phyloP scores from a whole-genome alignment of 1,139 yeast species.

The Hanseniaspora sp. region DNA sequence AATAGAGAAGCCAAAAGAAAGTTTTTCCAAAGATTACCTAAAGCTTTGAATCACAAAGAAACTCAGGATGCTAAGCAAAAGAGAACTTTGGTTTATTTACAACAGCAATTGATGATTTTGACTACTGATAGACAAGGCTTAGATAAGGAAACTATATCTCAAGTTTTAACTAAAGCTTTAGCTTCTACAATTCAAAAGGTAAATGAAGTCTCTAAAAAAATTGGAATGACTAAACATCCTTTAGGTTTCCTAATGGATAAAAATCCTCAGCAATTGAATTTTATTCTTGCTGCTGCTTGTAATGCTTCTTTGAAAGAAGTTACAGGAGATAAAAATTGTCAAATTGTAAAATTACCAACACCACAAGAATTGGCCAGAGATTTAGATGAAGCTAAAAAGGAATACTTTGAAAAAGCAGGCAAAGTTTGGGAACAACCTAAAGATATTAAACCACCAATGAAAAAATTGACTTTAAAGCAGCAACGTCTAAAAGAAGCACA shows the following conservation, averaged over 20 bases:
- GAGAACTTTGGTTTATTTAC: conserved; percentile 43
- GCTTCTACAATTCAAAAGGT: conserved; percentile 90
- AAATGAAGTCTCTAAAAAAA: conserved; percentile 73
- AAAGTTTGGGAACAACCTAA: conserved; percentile 15
- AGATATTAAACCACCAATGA: conserved; percentile 15
- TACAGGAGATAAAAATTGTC: conserved; percentile 36
- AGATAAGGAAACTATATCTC: conserved; percentile 64
- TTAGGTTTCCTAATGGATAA: conserved; percentile 69
- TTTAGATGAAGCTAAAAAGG: conserved; percentile 17
- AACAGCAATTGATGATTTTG: conserved; percentile 56
- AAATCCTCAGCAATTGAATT: conserved; percentile 78
- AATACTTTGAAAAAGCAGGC: conserved; percentile 13
- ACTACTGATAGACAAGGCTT: conserved; percentile 62
- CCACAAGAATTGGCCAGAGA: conserved; percentile 18
- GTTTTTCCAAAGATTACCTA: conserved; percentile 19
- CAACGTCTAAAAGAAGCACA: conserved; percentile 6
- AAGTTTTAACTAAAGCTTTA: conserved; percentile 76
- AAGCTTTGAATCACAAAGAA: conserved; percentile 29
- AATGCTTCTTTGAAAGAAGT: conserved; percentile 65
- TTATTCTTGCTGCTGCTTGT: conserved; percentile 70
- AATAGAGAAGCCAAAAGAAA: conserved; percentile 32
- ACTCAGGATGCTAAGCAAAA: conserved; percentile 30
- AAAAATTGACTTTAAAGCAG: conserved; percentile 7
- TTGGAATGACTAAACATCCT: conserved; percentile 74
- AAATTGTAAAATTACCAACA: conserved; percentile 29